Base-by-base conservation (phyloP, 176 grass and related monocot genomes). In the Musa itinerans region DNA sequence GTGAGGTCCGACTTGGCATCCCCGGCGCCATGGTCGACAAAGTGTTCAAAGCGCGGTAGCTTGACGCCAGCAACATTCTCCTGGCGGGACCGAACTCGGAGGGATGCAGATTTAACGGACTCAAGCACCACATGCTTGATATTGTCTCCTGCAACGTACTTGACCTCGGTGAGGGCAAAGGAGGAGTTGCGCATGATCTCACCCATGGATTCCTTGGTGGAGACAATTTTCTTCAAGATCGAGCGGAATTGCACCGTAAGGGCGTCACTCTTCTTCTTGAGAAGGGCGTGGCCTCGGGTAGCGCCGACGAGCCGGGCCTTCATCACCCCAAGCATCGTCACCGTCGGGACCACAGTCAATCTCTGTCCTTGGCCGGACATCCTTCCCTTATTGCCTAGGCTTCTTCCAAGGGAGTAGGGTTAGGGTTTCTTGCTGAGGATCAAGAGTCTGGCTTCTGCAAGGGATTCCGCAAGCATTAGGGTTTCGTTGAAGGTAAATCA, bases 211-310 rank as follows among this genome's bases (percentile, higher is more conserved):
- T 86, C 89, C 87, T 96, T 96, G 73, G 89, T 73, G 1, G 78
- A 63, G 23, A 96, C 89, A 74, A 90, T 92, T 78, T 77, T 83
- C 76, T 81, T 86, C 1, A 96, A 83, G 78, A 92, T 96, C 52
- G 81, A 63, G 11, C 87, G 85, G 79, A 96, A 96, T 74, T 88
- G 76, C 29, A 83, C 83, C 8, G 87, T 90, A 9, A 96, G 81
- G 48, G 89, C 92, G 65, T 96, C 92, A 15, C 89, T 92, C 81
- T 96, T 96, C 89, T 92, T 96, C 89, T 92, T 96, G 19, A 96
- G 87, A 61, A 96, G 81, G 48, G 89, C 89, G 69, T 92, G 89
- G 27, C 92, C 87, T 17, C 89, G 80, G 26, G 78, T 88, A 2
- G 89, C 92, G 16, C 85, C 89, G 25, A 86, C 54, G 1, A 96